Base-by-base conservation (phyloP, 495 filamentous ascomycete genomes). In the Massariosphaeria phaeospora region DNA sequence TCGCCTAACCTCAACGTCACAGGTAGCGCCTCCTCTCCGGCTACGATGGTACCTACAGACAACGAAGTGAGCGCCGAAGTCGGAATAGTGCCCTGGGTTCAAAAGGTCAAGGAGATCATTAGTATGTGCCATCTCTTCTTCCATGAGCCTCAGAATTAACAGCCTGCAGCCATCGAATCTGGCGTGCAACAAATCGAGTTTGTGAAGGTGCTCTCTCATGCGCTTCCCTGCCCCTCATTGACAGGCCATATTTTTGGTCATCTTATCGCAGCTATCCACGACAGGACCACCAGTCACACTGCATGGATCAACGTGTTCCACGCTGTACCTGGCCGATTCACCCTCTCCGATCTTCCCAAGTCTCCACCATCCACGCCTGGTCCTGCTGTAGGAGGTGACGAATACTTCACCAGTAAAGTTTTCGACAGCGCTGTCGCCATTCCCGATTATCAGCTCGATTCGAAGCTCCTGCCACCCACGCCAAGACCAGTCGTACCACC, bases 401-500 rank as follows among this genome's bases (percentile, higher is more conserved):
- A 81, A 55, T 84, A 84, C 66, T 82, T 72, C 36, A 74, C 73
- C 2, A 62, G 59, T 24, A 69, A 69, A 38, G 69, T 81, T 15
- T 82, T 82, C 56, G 76, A 79, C 48, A 81, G 74, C 55, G 80
- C 80, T 0, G 80, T 83, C 0, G 68, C 75, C 7, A 75, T 78
- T 5, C 70, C 75, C 23, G 78, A 82, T 65, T 78, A 79, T 64
- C 73, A 76, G 15, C 74, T 74, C 12, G 73, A 67, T 34, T 52
- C 51, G 10, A 68, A 62, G 20, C 45, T 57, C 23, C 29, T 67
- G 0, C 62, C 63, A 24, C 55, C 68, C 23, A 75, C 74, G 17
- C 82, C 82, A 7, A 75, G 79, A 58, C 80, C 81, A 6, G 75
- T 85, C 48, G 81, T 87, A 4, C 77, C 82, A 0, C 84, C 84